Base-by-base conservation (phyloP, 768 basidiomycete species). In the Dentipellis sp. region DNA sequence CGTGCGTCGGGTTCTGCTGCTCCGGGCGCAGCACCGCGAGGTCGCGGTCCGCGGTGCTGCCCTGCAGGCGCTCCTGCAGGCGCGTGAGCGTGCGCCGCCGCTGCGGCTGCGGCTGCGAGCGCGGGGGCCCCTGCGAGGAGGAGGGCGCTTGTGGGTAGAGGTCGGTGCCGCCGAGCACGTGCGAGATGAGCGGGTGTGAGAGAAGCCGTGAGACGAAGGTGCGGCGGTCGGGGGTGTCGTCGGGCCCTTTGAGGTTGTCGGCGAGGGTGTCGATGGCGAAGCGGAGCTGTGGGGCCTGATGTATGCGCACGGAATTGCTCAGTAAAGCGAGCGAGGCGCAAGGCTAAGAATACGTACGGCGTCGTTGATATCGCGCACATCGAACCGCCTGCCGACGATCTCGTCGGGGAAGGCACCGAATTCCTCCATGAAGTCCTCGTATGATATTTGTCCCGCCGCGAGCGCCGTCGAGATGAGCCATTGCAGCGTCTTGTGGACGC, bases 1-100 rank as follows among this genome's bases (percentile, higher is more conserved):
- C 84, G 49, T 79, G 78, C 0, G 86, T 88, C 4, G 71, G 68
- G 16, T 67, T 76, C 60, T 81, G 80, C 34, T 77, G 75, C 59
- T 81, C 79, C 0, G 74, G 66, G 21, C 73, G 78, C 16, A 88
- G 71, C 2, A 86, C 79, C 1, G 74, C 76, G 4, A 78, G 60
- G 61, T 90, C 88, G 5, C 73, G 68, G 60, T 82, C 80, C 0
- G 75, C 75, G 0, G 52, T 16, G 21, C 34, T 39, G 3, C 17
- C 6, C 11, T 21, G 34, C 45, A 14, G 29, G 42, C 42, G 42
- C 12, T 12, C 12, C 42, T 11, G 42, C 2, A 16, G 19, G 7
- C n/a, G 19, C n/a, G 47, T 45, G 47, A 58, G 46, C 63, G 52
- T 62, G 45, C 11, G 62, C n/a, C 61, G 55, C 17, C 52, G 46